These are phyloP conservation scores for Peribolospora kevripleyi DNA, from an alignment of 768 basidiomycete genomes.

Conservation along the genomic window DNA sequence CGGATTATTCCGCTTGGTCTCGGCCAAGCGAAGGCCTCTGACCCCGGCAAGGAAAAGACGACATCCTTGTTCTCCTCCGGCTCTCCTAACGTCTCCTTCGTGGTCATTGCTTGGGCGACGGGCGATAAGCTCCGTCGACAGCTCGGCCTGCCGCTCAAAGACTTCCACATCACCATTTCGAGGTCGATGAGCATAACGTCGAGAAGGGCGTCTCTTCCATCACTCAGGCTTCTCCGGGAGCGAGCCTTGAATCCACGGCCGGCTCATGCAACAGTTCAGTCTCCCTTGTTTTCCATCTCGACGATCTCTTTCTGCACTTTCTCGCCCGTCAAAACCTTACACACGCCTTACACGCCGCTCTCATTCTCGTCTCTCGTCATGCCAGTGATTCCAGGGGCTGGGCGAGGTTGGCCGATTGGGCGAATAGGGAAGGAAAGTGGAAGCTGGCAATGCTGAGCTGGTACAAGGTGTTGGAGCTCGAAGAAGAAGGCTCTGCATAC, in stretches of 20 bases:
- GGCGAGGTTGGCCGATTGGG: too few species aligned
- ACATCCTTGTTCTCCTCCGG: too few species aligned
- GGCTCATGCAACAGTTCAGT: too few species aligned
- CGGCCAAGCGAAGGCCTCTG: not conserved
- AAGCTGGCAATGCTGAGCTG: too few species aligned
- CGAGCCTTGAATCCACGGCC: too few species aligned
- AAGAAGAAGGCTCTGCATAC: too few species aligned
- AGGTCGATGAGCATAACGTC: conserved; percentile 17
- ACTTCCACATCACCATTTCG: conserved; percentile 35
- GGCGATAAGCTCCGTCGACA: conserved; percentile 30
- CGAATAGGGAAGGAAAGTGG: too few species aligned
- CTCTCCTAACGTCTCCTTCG: conserved; percentile 24
- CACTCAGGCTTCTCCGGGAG: too few species aligned
- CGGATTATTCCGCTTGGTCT: too few species aligned
- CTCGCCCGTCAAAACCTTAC: conserved; percentile 21
- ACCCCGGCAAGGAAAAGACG: not conserved
- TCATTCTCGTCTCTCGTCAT: conserved; percentile 16
- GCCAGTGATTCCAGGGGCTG: too few species aligned
- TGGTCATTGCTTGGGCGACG: conserved; percentile 33
- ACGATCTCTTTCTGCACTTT: conserved; percentile 9
- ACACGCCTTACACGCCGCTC: conserved; percentile 20
- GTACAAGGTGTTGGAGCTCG: too few species aligned
- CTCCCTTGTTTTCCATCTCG: not conserved
- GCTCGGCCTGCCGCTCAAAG: conserved; percentile 28
- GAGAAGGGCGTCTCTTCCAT: too few species aligned